Base-by-base conservation (phyloP, 495 filamentous ascomycete genomes). In the Lindgomyces ingoldianus region DNA sequence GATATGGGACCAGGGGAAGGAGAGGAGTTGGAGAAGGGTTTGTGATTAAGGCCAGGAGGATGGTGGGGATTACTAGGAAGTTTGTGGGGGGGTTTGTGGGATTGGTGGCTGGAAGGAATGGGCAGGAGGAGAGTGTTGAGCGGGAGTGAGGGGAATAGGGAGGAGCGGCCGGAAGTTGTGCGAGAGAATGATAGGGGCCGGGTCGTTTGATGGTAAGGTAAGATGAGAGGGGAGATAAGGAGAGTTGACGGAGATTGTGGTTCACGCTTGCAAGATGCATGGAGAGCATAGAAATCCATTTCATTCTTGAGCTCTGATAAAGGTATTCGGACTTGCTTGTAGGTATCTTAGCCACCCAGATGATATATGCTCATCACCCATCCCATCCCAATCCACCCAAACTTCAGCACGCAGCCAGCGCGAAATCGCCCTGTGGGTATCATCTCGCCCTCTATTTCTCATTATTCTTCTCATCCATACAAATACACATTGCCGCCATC, bases 401-500 rank as follows among this genome's bases (percentile, higher is more conserved):
- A n/a, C n/a, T 39, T 39, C 33, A 39, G 33, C 33, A 39, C 14
- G 33, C 6, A 39, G 33, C 33, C 14, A 39, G 14, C 14, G 33
- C 33, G 6, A 6, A 6, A 39, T 14, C 6, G 14, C 14, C 14
- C 33, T 39, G 14, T 6, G 14, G 14, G 33, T 39, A 39, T 39
- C 33, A 6, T 39, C 33, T 39, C 14, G 14, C 6, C 6, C 14
- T 60, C 42, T 60, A 61, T 19, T 46, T 45, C 24, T 64, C 54
- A 49, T 64, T 64, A 19, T 82, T 81, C 78, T 81, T 84, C 77
- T 87, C 83, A 50, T 87, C 85, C 57, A 88, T 76, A 52, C 80
- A 82, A 47, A 87, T 83, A 64, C 81, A 85, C 71, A 87, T 77
- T 1, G 84, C 84, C 1, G 77, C 82, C 41, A 88, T 78, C 26